A percentile compares a stretch with the other conserved stretches of the same genome.
Conservation (phyloP, 2,329 filamentous ascomycete genomes). For the Xylariaceae sp. region DNA sequence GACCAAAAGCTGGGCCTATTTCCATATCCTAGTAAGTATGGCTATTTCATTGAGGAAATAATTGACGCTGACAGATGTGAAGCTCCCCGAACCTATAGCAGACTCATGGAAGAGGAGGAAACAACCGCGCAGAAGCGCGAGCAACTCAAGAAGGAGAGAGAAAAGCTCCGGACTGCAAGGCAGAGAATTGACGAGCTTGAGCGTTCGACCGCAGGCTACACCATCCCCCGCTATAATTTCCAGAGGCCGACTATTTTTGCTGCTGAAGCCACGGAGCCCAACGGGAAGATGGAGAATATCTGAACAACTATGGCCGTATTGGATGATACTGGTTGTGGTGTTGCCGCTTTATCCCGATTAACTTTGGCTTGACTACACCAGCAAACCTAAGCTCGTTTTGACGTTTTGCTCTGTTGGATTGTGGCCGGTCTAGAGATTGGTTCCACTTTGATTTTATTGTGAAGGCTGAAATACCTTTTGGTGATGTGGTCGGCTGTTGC, state of each 20-base stretch:
- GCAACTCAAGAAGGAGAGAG: conserved; percentile 48
- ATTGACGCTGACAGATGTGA: conserved; percentile 5
- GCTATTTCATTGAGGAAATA: conserved; percentile 4
- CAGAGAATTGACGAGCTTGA: conserved; percentile 50
- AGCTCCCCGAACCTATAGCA: conserved; percentile 41
- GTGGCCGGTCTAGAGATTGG: background rate
- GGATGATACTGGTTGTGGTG: background rate
- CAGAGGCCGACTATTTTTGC: background rate
- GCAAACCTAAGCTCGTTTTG: background rate
- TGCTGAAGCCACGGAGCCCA: background rate
- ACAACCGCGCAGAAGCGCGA: conserved; percentile 47
- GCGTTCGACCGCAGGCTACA: background rate
- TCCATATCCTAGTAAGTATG: conserved; percentile 26
- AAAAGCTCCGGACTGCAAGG: conserved; percentile 52
- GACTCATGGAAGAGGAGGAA: conserved; percentile 54
- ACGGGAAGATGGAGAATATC: background rate
- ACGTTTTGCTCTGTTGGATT: background rate
- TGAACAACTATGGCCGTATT: background rate
- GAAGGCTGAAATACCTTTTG: background rate
- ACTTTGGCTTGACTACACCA: background rate
- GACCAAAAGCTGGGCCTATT: conserved; percentile 27
- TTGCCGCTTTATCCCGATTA: background rate
- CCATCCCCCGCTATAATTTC: background rate
- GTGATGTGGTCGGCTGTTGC: background rate
- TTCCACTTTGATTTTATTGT: background rate